These are phyloP conservation scores for Heritiera littoralis DNA, from an alignment of 345 rosid genomes.

Conservation along the genomic window DNA sequence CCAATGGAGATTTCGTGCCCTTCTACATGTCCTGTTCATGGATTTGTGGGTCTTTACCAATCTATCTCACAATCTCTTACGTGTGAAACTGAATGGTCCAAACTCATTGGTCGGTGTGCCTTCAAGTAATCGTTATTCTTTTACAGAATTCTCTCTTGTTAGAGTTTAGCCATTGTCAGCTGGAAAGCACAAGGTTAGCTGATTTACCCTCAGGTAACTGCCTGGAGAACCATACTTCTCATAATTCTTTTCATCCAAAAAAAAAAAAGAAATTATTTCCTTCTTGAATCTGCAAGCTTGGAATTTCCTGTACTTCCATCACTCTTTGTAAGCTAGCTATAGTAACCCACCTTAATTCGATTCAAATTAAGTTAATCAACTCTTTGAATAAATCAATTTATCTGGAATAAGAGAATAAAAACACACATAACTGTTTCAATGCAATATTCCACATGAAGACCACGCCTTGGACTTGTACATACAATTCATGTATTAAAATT, in stretches of 20 bases:
- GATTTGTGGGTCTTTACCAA: background rate
- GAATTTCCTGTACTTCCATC: background rate
- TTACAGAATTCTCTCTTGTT: background rate
- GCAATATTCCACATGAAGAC: conserved; percentile 11
- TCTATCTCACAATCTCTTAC: conserved; percentile 6
- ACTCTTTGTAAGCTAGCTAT: background rate
- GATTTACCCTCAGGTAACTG: background rate
- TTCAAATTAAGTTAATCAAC: background rate
- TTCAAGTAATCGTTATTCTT: background rate
- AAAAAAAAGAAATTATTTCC: background rate
- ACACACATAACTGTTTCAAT: background rate
- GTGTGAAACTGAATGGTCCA: conserved; percentile 12
- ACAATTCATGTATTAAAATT: background rate
- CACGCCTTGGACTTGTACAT: background rate
- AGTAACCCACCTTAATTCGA: background rate
- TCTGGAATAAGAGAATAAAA: background rate
- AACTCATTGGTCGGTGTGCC: conserved; percentile 18
- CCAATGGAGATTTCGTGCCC: background rate
- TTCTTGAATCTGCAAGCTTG: background rate
- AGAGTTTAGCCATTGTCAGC: background rate
- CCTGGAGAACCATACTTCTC: background rate
- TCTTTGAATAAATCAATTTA: background rate
- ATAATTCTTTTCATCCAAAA: background rate
- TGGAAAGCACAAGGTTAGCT: conserved; percentile 5
- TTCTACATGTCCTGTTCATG: background rate